These are phyloP conservation scores for Nasturtium officinale DNA, from an alignment of 345 rosid species.

Conservation along the genomic window DNA sequence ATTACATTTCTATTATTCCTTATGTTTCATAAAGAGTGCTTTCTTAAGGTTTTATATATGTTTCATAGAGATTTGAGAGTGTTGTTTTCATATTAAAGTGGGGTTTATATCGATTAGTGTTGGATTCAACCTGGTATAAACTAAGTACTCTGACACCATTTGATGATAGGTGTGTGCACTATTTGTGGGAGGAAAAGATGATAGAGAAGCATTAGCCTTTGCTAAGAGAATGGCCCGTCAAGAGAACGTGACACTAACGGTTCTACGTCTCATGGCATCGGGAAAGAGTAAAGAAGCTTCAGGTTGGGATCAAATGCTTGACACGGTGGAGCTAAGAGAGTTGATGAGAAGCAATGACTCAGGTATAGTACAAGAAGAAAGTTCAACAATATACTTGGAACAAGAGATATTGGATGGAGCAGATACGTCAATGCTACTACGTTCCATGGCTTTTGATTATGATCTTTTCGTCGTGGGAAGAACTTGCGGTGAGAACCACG, in stretches of 20 bases:
- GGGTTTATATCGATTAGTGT: too few species aligned
- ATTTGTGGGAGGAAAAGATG: slow-evolving; percentile 63
- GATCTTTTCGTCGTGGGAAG: slow-evolving; percentile 58
- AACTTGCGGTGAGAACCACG: slow-evolving; percentile 38
- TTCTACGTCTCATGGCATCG: slow-evolving; percentile 33
- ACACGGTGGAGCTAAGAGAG: slow-evolving; percentile 39
- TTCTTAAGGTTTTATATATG: too few species aligned
- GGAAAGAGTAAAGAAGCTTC: background rate
- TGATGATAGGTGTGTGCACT: slow-evolving; percentile 36
- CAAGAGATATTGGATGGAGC: slow-evolving; percentile 50
- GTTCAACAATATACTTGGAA: slow-evolving; percentile 35
- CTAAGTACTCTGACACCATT: background rate
- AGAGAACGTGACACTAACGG: slow-evolving; percentile 33
- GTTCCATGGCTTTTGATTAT: slow-evolving; percentile 46
- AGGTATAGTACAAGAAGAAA: slow-evolving; percentile 3
- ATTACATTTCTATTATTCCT: background rate
- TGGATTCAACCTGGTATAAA: too few species aligned
- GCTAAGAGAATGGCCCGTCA: slow-evolving; percentile 51
- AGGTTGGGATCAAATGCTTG: slow-evolving; percentile 49
- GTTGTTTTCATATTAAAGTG: too few species aligned
- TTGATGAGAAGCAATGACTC: slow-evolving; percentile 27
- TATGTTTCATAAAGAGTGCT: too few species aligned
- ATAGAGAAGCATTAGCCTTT: slow-evolving; percentile 55
- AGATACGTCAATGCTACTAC: slow-evolving; percentile 43
- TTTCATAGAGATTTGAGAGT: too few species aligned